Evolutionary conservation across 2,329 filamentous ascomycete genomes (phyloP), one percentile per base, ranked within the genome.

Genomic region (Talaromyces piceae): DNA sequence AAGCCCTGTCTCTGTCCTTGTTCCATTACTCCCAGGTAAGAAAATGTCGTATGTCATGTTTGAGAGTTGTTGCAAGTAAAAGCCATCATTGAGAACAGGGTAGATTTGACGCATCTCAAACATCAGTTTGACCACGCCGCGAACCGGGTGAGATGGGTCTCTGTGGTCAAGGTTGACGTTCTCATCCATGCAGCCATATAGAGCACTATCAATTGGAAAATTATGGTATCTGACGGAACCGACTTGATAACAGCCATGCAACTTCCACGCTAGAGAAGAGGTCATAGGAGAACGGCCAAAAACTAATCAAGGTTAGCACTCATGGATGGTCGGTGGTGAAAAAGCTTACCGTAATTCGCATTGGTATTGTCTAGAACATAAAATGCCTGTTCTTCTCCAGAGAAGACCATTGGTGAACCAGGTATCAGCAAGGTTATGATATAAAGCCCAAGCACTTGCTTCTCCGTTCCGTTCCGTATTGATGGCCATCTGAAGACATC

Each of bases 321-420:
- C 8, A 9, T 13, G 9, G 31, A 27, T n/a, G 25, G 8, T 4
- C 26, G 16, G 13, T 26, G 7, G 13, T n/a, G 8, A 3, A 27
- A n/a, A 5, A 22, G 18, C 51, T 54, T 39, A 54, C 54, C 51
- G 58, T 83, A 83, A 59, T 83, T 82, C 51, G 66, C 67, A 3
- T 79, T 79, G 1, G 79, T 81, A 56, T 77, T 82, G 56, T 83
- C 80, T 2, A 82, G 67, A 1, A 80, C 63, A 58, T 82, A 82
- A 54, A 78, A 78, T 0, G 74, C 75, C 63, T 83, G 80, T 61
- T 83, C 80, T 58, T 83, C 80, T 18, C 80, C 79, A 75, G 77
- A 83, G 30, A 73, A 72, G n/a, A 80, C 63, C 30, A 78, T 61
- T 1, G 79, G 76, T 18, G 80, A 76, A 26, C 79, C 79, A 3